Conservation (phyloP, 441 rosid genomes). For the Geranium incanum region DNA sequence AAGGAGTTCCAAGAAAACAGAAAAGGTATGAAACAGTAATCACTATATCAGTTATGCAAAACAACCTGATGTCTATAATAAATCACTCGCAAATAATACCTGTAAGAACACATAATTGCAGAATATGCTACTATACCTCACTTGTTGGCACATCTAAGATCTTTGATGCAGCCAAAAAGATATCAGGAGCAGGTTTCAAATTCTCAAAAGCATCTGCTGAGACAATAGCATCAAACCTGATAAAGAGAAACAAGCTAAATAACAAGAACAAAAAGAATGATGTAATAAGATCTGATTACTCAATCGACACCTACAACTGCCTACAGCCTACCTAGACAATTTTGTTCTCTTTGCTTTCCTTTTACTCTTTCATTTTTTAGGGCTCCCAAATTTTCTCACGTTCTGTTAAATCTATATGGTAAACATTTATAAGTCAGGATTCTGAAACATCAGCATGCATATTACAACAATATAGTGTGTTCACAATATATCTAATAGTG, state of each 20-base stretch:
- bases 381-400: not conserved
- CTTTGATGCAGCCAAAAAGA: conserved; percentile 88
- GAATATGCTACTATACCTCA: conserved; percentile 44
- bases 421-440: not conserved
- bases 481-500: not conserved
- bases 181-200: conserved; percentile 94
- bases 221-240: conserved; percentile 94
- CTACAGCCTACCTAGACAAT: not conserved
- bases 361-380: not conserved
- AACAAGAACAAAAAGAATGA: conserved; percentile 13
- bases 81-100: not conserved
- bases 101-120: conserved; percentile 3
- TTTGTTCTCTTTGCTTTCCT: not conserved
- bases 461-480: not conserved
- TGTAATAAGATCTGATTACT: not conserved
- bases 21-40: not conserved
- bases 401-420: not conserved
- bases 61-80: conserved; percentile 5
- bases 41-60: not conserved
- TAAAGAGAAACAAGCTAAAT: conserved; percentile 20
- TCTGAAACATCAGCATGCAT: conserved; percentile 1
- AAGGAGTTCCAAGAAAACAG: not conserved
- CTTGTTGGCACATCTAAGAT: conserved; percentile 63
- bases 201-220: conserved; percentile 97
- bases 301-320: not conserved